These are phyloP conservation scores for Amyloporia xantha DNA, from an alignment of 768 basidiomycete species.

Conservation along the genomic window DNA sequence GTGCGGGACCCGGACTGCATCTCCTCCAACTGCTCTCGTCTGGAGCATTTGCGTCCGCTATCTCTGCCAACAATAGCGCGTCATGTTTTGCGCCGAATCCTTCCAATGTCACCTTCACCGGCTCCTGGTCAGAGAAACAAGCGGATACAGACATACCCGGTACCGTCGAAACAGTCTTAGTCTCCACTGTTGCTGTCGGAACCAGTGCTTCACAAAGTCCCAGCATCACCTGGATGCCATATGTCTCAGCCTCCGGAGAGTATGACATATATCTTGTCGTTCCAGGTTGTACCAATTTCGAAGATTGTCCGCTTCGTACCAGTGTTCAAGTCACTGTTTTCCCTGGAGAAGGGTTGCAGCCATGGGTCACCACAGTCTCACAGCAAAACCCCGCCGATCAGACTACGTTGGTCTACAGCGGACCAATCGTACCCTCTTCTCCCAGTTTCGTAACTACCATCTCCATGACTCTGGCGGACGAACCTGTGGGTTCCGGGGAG, in stretches of 20 bases:
- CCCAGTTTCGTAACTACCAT: slow-evolving; percentile 68
- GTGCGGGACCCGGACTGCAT: slow-evolving; percentile 76
- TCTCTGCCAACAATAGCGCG: slow-evolving; percentile 47
- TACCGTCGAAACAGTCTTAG: slow-evolving; percentile 70
- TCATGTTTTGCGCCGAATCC: slow-evolving; percentile 77
- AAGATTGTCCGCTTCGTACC: slow-evolving; percentile 77
- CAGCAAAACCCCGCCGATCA: slow-evolving; percentile 66
- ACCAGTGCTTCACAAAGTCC: slow-evolving; percentile 59
- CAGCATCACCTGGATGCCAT: slow-evolving; percentile 84
- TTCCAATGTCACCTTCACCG: slow-evolving; percentile 62
- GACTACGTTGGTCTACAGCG: slow-evolving; percentile 64
- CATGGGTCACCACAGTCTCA: slow-evolving; percentile 63
- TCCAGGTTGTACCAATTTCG: slow-evolving; percentile 78
- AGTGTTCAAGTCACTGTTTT: slow-evolving; percentile 78
- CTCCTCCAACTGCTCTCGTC: slow-evolving; percentile 89
- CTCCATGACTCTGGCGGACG: slow-evolving; percentile 62
- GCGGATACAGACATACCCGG: slow-evolving; percentile 73
- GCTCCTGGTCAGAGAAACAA: slow-evolving; percentile 59
- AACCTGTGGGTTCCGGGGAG: slow-evolving; percentile 56
- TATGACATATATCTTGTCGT: slow-evolving; percentile 82
- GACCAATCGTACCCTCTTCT: slow-evolving; percentile 73
- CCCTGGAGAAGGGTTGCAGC: slow-evolving; percentile 60
- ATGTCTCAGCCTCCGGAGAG: slow-evolving; percentile 81
- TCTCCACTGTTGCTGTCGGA: slow-evolving; percentile 59
- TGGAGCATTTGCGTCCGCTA: slow-evolving; percentile 82